A percentile compares a stretch with the other conserved stretches of the same genome.
Conservation (phyloP, 2,329 filamentous ascomycete species). For the Trematosphaeria pertusa region DNA sequence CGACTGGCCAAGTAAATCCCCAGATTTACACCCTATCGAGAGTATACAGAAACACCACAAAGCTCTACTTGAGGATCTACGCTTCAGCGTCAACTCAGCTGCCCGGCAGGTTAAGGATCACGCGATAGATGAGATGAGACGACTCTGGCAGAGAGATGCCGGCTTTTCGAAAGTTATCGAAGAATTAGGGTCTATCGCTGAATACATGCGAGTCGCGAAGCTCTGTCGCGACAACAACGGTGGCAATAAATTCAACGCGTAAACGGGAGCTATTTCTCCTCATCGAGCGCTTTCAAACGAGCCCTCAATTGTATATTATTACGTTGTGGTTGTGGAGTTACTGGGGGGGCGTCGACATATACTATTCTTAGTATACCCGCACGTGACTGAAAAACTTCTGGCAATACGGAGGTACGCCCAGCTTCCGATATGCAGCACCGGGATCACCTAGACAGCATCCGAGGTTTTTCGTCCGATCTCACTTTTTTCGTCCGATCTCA, state of each 20-base stretch:
- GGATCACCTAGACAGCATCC: no score
- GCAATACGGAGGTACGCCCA: no score
- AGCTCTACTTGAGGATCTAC: neutral
- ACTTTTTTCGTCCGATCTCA: no score
- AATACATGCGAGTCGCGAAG: neutral
- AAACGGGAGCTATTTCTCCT: no score
- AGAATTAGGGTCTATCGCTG: neutral
- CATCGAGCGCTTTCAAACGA: no score
- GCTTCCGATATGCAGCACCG: no score
- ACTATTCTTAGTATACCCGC: no score
- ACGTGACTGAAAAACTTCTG: no score
- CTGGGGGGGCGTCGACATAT: no score
- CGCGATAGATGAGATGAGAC: neutral
- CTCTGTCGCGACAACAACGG: neutral
- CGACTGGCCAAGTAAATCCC: neutral
- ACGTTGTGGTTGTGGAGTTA: no score
- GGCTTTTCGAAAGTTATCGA: neutral
- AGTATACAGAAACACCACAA: neutral
- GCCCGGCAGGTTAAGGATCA: neutral
- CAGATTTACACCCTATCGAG: neutral
- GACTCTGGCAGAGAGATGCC: neutral
- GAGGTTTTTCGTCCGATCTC: no score
- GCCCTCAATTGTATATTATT: no score
- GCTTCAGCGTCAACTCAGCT: neutral
- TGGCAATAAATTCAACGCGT: conserved; percentile 10